Base-by-base conservation (phyloP, 1,139 yeast species). In the Meyerozyma elateridarum region DNA sequence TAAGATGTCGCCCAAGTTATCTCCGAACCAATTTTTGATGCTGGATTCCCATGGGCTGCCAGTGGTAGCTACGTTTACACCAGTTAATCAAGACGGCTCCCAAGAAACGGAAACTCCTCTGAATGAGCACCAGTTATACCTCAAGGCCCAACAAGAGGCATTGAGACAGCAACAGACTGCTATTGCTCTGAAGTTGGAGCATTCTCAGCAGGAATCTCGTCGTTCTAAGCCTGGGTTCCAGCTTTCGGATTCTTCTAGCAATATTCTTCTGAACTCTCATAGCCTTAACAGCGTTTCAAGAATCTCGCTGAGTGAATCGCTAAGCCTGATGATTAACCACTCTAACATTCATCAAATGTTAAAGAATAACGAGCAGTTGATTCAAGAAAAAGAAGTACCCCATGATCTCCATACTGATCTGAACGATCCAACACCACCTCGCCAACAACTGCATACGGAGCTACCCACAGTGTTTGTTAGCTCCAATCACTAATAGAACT, bases 81-180 rank as follows among this genome's bases (percentile, higher is more conserved):
- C 27, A 4, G 22, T 19, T 11, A n/a, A n/a, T n/a, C n/a, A n/a
- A n/a, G n/a, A 8, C 8, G 25, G 25, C n/a, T 22, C 9, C 25
- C 24, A 14, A 11, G 27, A 24, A n/a, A 11, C 16, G 8, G 18
- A 14, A 13, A 13, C 27, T 11, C 13, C 5, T 6, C 39, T 33
- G 26, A 28, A 30, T 16, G 46, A 59, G 29, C 72, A 64, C 41
- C 67, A 64, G 29, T 44, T 51, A 15, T 66, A 64, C 39, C 51
- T 67, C 36, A 52, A 54, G 40, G 48, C 63, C 35, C 73, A 67
- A 41, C 59, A 60, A 38, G 64, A 64, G 35, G 54, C 59, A 24
- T 48, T 67, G 41, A 52, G 52, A 29, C 70, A 63, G 38, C 71
- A 67, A 39, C 66, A 61, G 37, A 57, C 55, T 24, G 41, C 62